A percentile compares a stretch with the other conserved stretches of the same genome.
Evolutionary conservation across 2,329 filamentous ascomycete genomes (phyloP).

Genomic region (Tolypocladium ovalisporum): DNA sequence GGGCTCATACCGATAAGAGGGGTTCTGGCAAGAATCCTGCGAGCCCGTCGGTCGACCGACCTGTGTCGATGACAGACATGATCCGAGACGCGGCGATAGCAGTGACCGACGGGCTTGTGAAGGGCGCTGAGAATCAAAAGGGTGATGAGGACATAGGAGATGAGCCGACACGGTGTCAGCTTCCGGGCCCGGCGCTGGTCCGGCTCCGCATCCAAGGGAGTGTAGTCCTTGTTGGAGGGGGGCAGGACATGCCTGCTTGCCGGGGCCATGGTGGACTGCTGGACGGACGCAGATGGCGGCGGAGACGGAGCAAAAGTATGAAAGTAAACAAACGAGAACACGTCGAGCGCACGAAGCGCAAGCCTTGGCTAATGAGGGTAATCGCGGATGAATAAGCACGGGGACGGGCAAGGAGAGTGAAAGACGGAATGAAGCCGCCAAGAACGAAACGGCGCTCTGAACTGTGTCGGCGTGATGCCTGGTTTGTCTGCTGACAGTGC

Average conservation of each 20-base stretch:
- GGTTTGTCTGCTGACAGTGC: too few relatives aligned
- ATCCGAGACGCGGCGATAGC: constrained; percentile 12
- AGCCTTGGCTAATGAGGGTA: not conserved
- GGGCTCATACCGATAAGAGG: constrained; percentile 36
- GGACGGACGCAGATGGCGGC: not conserved
- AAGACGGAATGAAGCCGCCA: not conserved
- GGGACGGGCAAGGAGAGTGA: not conserved
- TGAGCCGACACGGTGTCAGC: constrained; percentile 12
- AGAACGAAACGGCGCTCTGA: too few relatives aligned
- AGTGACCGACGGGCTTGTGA: constrained; percentile 12
- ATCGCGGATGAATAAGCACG: not conserved
- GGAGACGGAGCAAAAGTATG: too few relatives aligned
- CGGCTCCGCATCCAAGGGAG: not conserved
- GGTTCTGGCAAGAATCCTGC: constrained; percentile 30
- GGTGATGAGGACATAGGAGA: constrained; percentile 12
- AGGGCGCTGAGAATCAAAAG: constrained; percentile 16
- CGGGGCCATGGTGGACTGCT: not conserved
- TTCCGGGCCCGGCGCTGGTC: constrained; percentile 3
- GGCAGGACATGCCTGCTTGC: not conserved
- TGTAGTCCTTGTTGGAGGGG: not conserved
- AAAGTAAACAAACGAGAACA: not conserved
- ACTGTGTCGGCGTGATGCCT: not conserved
- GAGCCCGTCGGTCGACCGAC: constrained; percentile 33
- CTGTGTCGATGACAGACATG: constrained; percentile 14
- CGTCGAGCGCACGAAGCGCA: not conserved